Conservation (phyloP, 805 yeast genomes). For the Wickerhamomyces mucosus region DNA sequence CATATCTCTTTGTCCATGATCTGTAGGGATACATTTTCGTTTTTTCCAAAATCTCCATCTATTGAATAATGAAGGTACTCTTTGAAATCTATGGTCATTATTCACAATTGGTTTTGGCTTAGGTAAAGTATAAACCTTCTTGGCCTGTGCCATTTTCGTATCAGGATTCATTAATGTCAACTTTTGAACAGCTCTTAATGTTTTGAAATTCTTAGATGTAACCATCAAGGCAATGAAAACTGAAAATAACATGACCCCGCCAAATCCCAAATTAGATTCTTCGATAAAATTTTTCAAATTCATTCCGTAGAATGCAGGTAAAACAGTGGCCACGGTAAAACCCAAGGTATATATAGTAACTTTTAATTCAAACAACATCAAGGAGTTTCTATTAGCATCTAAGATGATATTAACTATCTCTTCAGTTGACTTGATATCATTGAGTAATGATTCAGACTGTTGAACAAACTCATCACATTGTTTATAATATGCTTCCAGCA, state of each 20-base stretch:
- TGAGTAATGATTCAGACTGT: constrained; percentile 72
- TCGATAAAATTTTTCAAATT: constrained; percentile 72
- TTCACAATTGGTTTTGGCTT: neutral
- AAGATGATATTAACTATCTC: constrained; percentile 86
- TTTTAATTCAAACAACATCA: constrained; percentile 79
- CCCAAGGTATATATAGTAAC: constrained; percentile 80
- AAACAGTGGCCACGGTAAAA: constrained; percentile 70
- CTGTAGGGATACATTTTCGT: constrained; percentile 7
- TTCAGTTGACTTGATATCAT: constrained; percentile 83
- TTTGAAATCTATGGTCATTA: constrained; percentile 4
- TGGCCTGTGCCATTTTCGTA: constrained; percentile 3
- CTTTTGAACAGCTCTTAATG: constrained; percentile 51
- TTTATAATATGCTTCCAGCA: constrained; percentile 79
- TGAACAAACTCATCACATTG: constrained; percentile 93
- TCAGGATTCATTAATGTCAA: constrained; percentile 45
- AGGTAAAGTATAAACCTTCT: neutral
- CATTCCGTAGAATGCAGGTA: constrained; percentile 90
- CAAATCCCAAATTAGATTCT: constrained; percentile 57
- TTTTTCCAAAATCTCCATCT: constrained; percentile 9
- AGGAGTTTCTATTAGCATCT: constrained; percentile 83
- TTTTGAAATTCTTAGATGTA: constrained; percentile 46
- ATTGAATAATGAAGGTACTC: constrained; percentile 13
- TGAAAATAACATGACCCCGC: constrained; percentile 42
- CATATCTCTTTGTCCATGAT: constrained; percentile 29
- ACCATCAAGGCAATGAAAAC: constrained; percentile 43